phyloP scores from a whole-genome alignment of 1,139 yeast genomes.

The Yamadazyma dushanensis region DNA sequence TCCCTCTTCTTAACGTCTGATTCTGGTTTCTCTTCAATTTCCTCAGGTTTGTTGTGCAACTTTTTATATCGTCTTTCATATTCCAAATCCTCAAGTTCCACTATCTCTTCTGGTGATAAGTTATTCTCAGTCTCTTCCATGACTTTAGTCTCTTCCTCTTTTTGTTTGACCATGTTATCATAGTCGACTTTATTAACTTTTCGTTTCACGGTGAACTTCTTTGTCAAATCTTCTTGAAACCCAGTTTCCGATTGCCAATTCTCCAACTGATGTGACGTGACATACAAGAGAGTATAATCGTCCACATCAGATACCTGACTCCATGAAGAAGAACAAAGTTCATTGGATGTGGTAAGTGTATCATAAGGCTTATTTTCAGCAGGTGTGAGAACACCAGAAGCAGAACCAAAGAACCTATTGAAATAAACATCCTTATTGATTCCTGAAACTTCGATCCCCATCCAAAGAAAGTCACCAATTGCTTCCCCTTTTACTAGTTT shows the following conservation, averaged over 20 bases:
- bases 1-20: too few species aligned
- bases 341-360: constrained; percentile 24
- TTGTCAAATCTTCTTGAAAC: constrained; percentile 13
- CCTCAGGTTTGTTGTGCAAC: too few species aligned
- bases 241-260: constrained; percentile 19
- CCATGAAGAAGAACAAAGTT: constrained; percentile 43
- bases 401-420: constrained; percentile 27
- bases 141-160: constrained; percentile 2
- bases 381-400: constrained; percentile 38
- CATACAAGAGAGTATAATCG: constrained; percentile 26
- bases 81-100: constrained; percentile 1
- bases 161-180: background rate
- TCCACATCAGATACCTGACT: constrained; percentile 32
- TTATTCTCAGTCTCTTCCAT: background rate
- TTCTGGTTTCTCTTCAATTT: background rate
- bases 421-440: constrained; percentile 21
- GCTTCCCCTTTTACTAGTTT: constrained; percentile 15
- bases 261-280: constrained; percentile 38
- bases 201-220: background rate
- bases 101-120: constrained; percentile 2
- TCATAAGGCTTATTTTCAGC: constrained; percentile 20
- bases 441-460: constrained; percentile 37
- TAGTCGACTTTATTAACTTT: constrained; percentile 1
- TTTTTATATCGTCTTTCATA: constrained; percentile 1
- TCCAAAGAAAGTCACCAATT: constrained; percentile 32